phyloP scores from a whole-genome alignment of 2,329 filamentous ascomycete species.

The Botryotinia globosa region DNA sequence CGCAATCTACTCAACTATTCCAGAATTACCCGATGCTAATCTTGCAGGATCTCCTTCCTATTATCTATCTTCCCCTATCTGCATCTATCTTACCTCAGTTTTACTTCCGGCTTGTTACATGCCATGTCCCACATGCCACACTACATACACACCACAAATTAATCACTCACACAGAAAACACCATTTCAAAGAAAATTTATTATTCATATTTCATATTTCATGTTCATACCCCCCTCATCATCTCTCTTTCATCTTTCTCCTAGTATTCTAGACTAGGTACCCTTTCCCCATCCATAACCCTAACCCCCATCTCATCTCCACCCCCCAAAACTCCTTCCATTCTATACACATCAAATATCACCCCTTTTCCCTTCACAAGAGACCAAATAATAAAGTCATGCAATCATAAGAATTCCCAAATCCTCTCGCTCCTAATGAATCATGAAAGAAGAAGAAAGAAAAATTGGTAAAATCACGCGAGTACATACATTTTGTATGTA shows the following conservation, averaged over 20 bases:
- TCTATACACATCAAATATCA: background rate
- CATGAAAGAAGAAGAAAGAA: background rate
- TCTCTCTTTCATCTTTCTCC: background rate
- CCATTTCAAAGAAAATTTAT: background rate
- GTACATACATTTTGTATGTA: background rate
- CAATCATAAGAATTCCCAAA: slow-evolving; percentile 7
- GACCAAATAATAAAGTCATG: background rate
- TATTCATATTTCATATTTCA: slow-evolving; percentile 7
- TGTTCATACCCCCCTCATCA: no score
- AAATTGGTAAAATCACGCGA: background rate
- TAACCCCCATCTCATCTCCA: background rate
- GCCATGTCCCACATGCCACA: background rate
- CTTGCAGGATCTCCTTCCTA: background rate
- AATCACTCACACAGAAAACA: background rate
- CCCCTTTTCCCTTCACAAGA: background rate
- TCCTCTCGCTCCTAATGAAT: background rate
- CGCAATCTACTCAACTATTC: background rate
- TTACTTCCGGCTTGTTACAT: background rate
- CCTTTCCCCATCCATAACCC: background rate
- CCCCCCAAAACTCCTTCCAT: background rate
- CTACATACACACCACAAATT: background rate
- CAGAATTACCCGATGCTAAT: background rate
- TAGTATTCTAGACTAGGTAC: background rate
- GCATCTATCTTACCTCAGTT: background rate
- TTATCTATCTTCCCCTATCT: background rate